Conservation (phyloP, 495 filamentous ascomycete genomes). For the Copromyces sp. region DNA sequence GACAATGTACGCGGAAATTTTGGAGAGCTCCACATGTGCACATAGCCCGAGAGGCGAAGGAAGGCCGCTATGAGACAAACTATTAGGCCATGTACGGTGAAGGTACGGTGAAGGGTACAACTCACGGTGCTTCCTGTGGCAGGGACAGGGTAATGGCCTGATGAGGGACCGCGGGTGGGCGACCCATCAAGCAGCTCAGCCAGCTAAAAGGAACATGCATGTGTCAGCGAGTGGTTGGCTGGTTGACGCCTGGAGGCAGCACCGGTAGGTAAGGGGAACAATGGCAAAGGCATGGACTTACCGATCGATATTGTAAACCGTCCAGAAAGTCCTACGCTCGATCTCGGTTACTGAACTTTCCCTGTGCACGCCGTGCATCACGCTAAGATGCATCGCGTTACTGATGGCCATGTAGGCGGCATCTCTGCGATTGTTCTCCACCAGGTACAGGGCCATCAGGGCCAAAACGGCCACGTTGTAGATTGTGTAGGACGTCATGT, state of each 20-base stretch:
- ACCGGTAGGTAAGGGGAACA: not conserved
- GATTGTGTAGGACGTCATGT: constrained; percentile 19
- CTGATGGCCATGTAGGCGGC: constrained; percentile 27
- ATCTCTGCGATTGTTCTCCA: constrained; percentile 32
- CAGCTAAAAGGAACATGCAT: constrained; percentile 16
- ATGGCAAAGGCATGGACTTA: constrained; percentile 8
- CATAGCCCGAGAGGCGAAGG: constrained; percentile 26
- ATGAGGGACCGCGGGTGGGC: constrained; percentile 25
- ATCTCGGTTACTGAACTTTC: constrained; percentile 19
- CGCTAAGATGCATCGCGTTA: constrained; percentile 25
- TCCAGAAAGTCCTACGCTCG: constrained; percentile 33
- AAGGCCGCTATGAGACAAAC: constrained; percentile 12
- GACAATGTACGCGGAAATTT: constrained; percentile 28
- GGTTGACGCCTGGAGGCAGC: not conserved
- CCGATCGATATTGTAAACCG: constrained; percentile 32
- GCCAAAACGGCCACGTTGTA: constrained; percentile 24
- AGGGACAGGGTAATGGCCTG: constrained; percentile 24
- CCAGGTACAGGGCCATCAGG: constrained; percentile 29
- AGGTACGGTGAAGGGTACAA: not conserved
- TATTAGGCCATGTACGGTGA: not conserved
- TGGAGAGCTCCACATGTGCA: constrained; percentile 28
- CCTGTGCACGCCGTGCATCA: constrained; percentile 28
- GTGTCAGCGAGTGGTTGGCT: not conserved
- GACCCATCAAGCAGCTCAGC: constrained; percentile 33
- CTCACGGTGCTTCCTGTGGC: constrained; percentile 24